A percentile compares a stretch with the other conserved stretches of the same genome.
These are phyloP conservation scores for Combretum micranthum DNA, from an alignment of 345 rosid species.

Conservation along the genomic window DNA sequence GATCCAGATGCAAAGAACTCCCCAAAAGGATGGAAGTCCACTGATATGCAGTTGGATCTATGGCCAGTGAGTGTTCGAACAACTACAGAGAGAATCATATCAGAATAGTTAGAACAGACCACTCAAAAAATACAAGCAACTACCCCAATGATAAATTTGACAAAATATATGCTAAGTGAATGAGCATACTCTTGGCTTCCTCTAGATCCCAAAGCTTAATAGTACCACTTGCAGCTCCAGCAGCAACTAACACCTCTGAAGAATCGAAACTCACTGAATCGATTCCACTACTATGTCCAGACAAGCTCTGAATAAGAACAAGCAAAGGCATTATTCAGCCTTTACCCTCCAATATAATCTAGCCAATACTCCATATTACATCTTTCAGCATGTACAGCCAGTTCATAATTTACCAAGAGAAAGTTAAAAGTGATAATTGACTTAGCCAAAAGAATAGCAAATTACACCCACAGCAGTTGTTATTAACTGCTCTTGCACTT, in stretches of 20 bases:
- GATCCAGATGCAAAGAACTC: slow-evolving; percentile 99
- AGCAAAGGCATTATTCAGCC: not conserved
- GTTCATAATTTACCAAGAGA: not conserved
- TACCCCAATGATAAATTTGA: not conserved
- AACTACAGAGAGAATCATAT: slow-evolving; percentile 38
- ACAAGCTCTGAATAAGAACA: slow-evolving; percentile 60
- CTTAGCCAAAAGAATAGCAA: not conserved
- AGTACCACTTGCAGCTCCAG: slow-evolving; percentile 98
- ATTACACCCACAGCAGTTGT: slow-evolving; percentile 1
- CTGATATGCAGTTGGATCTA: slow-evolving; percentile 92
- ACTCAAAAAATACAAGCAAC: no score
- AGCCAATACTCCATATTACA: slow-evolving; percentile 2
- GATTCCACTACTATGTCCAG: slow-evolving; percentile 92
- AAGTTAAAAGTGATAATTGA: not conserved
- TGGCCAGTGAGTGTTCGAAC: slow-evolving; percentile 94
- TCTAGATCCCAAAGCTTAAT: slow-evolving; percentile 98
- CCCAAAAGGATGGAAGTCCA: slow-evolving; percentile 97
- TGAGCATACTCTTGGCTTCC: slow-evolving; percentile 91
- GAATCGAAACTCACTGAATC: slow-evolving; percentile 97
- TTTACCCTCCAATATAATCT: slow-evolving; percentile 1
- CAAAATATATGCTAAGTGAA: slow-evolving; percentile 2
- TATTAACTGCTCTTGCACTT: no score
- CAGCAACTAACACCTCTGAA: slow-evolving; percentile 88
- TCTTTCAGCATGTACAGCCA: not conserved
- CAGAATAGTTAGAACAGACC: not conserved